Conservation (phyloP, 1,284 basidiomycete species). For the Rhodotorula sp. region DNA sequence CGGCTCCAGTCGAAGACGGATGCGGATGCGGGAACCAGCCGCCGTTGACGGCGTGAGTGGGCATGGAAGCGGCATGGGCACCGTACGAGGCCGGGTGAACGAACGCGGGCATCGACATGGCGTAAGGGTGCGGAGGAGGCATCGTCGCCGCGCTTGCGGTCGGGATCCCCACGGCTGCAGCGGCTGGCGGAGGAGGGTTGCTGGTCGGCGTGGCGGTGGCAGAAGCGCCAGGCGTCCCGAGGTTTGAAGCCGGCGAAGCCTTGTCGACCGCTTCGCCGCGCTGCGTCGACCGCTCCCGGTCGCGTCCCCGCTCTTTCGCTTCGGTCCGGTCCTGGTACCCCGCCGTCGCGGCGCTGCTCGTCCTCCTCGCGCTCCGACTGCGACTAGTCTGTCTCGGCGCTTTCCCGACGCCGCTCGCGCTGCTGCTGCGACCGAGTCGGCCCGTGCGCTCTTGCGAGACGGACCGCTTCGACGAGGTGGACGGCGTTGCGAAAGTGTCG, state of each 20-base stretch:
- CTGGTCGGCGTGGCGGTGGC: not conserved
- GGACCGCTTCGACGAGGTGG: conserved; percentile 4
- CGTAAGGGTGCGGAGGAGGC: conserved; percentile 5
- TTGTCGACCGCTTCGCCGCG: not conserved
- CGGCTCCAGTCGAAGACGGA: no score
- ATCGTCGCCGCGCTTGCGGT: not conserved
- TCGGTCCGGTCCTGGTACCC: conserved; percentile 20
- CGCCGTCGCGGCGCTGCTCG: conserved; percentile 14
- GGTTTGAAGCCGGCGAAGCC: not conserved
- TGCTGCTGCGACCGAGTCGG: not conserved
- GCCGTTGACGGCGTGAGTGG: not conserved
- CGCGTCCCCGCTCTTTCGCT: not conserved
- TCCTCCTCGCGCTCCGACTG: conserved; percentile 26
- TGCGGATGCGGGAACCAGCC: conserved; percentile 18
- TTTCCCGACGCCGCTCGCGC: conserved; percentile 28
- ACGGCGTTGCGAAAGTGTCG: not conserved
- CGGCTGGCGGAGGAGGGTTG: not conserved
- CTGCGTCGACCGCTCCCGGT: not conserved
- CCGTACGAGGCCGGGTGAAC: conserved; percentile 1
- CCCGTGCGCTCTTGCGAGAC: conserved; percentile 5
- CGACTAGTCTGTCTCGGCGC: conserved; percentile 32
- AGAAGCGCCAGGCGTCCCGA: not conserved
- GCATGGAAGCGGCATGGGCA: not conserved
- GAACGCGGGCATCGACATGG: conserved; percentile 14
- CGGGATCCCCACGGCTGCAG: not conserved